Evolutionary conservation across 164 flowering plant species (phyloP).

Genomic region (Umbellularia californica): DNA sequence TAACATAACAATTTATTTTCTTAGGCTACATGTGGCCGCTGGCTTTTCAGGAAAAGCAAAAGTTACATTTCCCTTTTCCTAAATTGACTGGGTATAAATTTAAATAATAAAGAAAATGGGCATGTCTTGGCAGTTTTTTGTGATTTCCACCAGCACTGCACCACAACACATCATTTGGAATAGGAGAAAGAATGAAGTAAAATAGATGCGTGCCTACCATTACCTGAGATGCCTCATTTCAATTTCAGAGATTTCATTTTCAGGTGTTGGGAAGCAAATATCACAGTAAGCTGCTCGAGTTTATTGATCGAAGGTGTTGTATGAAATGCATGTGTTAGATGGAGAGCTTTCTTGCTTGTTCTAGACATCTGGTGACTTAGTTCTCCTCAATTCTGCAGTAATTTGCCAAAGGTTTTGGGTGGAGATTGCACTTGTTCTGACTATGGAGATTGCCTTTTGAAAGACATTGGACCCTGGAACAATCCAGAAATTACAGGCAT

Average conservation of each 20-base stretch:
- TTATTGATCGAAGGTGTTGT: constrained; percentile 52
- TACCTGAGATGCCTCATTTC: background rate
- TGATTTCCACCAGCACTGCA: background rate
- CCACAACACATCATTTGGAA: too few relatives aligned
- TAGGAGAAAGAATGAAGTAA: too few relatives aligned
- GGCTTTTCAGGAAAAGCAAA: background rate
- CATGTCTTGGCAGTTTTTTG: background rate
- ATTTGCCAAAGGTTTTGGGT: constrained; percentile 68
- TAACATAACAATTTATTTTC: background rate
- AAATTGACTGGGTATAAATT: background rate
- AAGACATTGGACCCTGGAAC: constrained; percentile 84
- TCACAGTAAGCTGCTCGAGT: constrained; percentile 35
- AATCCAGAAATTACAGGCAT: constrained; percentile 47
- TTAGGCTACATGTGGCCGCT: background rate
- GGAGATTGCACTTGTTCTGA: constrained; percentile 71
- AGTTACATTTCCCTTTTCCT: background rate
- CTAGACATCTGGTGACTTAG: background rate
- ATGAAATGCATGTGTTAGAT: background rate
- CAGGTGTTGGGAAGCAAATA: constrained; percentile 64
- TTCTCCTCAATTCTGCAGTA: constrained; percentile 30
- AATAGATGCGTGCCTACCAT: too few relatives aligned
- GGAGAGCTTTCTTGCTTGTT: background rate
- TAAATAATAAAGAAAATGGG: background rate
- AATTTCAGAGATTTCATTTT: constrained; percentile 10
- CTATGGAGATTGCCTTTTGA: constrained; percentile 62